Conservation (phyloP, 305 asterid genomes). For the Fraxinus velutina region DNA sequence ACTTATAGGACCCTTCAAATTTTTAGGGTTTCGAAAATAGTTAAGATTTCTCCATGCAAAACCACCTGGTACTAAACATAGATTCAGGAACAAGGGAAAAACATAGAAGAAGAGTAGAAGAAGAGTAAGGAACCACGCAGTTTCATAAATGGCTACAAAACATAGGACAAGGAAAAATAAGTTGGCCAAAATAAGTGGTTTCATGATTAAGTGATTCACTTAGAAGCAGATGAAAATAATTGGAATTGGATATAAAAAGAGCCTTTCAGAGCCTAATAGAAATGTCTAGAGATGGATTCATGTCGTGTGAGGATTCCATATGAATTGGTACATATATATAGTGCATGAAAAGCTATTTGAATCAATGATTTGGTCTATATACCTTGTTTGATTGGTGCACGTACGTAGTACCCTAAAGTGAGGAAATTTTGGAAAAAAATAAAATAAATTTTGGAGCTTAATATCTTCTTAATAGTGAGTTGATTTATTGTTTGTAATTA, state of each 20-base stretch:
- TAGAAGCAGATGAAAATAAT: background rate
- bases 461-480: background rate
- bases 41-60: slow-evolving; percentile 50
- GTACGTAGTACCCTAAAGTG: slow-evolving; percentile 4
- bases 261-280: background rate
- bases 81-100: slow-evolving; percentile 21
- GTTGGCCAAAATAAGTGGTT: slow-evolving; percentile 27
- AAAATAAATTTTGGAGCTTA: background rate
- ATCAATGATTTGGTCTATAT: slow-evolving; percentile 26
- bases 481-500: background rate
- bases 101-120: slow-evolving; percentile 22
- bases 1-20: slow-evolving; percentile 38
- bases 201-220: slow-evolving; percentile 25
- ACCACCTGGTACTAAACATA: slow-evolving; percentile 38
- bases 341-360: slow-evolving; percentile 28
- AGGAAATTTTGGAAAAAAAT: background rate
- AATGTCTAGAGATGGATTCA: slow-evolving; percentile 12
- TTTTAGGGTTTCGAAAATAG: slow-evolving; percentile 29
- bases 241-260: background rate
- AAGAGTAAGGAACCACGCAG: slow-evolving; percentile 25
- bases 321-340: slow-evolving; percentile 33
- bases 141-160: slow-evolving; percentile 20
- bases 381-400: background rate
- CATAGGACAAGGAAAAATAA: slow-evolving; percentile 30
- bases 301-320: slow-evolving; percentile 35